A percentile compares a stretch with the other conserved stretches of the same genome.
Conservation (phyloP, 495 filamentous ascomycete genomes). For the Xylaria acuta region DNA sequence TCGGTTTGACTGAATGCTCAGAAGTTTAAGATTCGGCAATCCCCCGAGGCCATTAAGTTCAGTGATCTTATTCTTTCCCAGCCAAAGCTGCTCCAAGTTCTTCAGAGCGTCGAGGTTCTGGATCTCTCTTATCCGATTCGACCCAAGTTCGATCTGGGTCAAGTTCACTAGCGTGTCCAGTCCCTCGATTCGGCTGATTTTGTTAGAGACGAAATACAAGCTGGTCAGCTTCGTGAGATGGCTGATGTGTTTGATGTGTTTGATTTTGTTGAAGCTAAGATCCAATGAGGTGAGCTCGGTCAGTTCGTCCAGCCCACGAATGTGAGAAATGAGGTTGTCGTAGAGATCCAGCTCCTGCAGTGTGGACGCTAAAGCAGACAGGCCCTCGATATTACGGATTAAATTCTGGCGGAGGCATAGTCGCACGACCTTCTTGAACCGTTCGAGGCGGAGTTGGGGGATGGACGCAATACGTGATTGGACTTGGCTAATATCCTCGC, state of each 20-base stretch:
- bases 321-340: conserved; percentile 93
- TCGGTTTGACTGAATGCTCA: conserved; percentile 97
- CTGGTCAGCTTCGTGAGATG: conserved; percentile 82
- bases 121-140: conserved; percentile 89
- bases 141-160: conserved; percentile 85
- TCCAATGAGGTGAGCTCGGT: conserved; percentile 79
- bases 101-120: conserved; percentile 81
- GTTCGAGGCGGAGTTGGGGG: conserved; percentile 74
- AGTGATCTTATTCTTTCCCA: conserved; percentile 97
- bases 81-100: conserved; percentile 85
- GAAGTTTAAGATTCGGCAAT: conserved; percentile 80
- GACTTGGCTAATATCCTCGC: conserved; percentile 86
- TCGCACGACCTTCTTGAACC: conserved; percentile 79
- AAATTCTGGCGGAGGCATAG: conserved; percentile 94
- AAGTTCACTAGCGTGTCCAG: conserved; percentile 76
- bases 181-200: conserved; percentile 84
- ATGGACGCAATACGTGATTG: conserved; percentile 85
- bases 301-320: conserved; percentile 82
- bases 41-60: conserved; percentile 75
- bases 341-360: conserved; percentile 92
- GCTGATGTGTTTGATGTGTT: conserved; percentile 90
- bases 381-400: conserved; percentile 77
- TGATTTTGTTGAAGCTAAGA: conserved; percentile 98
- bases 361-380: conserved; percentile 66
- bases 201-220: conserved; percentile 94